Percentiles rank a stretch among this genome's conserved stretches.
phyloP scores from a whole-genome alignment of 1,139 yeast species.

The Arxiozyma slooffiae region DNA sequence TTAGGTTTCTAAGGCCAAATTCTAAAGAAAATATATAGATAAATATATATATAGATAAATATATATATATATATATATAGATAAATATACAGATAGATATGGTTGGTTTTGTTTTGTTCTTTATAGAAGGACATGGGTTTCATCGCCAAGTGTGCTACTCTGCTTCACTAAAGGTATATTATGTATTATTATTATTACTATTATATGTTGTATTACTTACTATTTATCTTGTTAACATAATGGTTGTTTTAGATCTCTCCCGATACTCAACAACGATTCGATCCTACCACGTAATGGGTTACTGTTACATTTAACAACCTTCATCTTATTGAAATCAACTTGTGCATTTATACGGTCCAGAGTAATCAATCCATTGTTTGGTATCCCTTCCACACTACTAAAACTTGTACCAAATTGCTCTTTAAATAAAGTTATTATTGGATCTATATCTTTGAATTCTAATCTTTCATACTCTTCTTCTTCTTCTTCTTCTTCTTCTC shows the following conservation, averaged over 20 bases:
- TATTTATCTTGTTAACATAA: neutral
- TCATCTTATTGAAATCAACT: slow-evolving; percentile 2
- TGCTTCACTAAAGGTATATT: too few species aligned
- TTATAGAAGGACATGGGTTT: too few species aligned
- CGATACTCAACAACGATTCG: slow-evolving; percentile 3
- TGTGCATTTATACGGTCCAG: slow-evolving; percentile 2
- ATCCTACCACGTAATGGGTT: slow-evolving; percentile 6
- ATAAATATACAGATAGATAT: too few species aligned
- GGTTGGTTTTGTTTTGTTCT: too few species aligned
- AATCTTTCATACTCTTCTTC: neutral
- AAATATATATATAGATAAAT: too few species aligned
- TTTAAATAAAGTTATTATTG: slow-evolving; percentile 52
- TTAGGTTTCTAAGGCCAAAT: too few species aligned
- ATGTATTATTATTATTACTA: too few species aligned
- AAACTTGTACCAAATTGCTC: slow-evolving; percentile 88
- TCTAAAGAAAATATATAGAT: too few species aligned
- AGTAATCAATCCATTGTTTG: slow-evolving; percentile 1
- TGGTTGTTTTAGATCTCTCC: neutral
- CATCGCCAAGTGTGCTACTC: too few species aligned
- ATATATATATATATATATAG: too few species aligned
- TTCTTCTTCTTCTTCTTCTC: neutral
- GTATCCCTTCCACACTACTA: slow-evolving; percentile 4
- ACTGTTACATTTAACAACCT: slow-evolving; percentile 4
- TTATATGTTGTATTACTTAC: too few species aligned
- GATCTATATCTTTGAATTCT: slow-evolving; percentile 33